These are phyloP conservation scores for Alternaria gansuensis DNA, from an alignment of 2,329 filamentous ascomycete species.

Conservation along the genomic window DNA sequence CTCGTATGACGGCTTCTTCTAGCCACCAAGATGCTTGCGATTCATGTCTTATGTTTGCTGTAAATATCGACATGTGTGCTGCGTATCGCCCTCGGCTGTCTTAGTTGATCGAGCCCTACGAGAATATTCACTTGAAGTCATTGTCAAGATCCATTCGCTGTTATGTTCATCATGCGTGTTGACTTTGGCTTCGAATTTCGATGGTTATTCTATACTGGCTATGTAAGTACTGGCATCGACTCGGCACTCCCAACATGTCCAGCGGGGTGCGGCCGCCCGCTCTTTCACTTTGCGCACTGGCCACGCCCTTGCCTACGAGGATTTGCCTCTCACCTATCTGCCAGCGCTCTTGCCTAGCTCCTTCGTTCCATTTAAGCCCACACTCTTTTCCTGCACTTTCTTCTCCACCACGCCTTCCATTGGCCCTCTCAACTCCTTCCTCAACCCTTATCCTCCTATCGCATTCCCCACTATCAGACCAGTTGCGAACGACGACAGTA, in stretches of 20 bases:
- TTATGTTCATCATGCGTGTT: background rate
- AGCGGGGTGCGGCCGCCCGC: background rate
- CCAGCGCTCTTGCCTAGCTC: background rate
- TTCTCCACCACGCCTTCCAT: background rate
- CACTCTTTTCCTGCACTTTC: background rate
- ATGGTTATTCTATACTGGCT: background rate
- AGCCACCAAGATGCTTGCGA: background rate
- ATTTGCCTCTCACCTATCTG: background rate
- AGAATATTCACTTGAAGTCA: background rate
- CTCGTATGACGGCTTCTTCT: background rate
- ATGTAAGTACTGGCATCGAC: background rate
- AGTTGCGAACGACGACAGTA: background rate
- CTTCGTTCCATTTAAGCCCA: background rate
- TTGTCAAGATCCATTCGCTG: background rate
- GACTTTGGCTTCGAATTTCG: background rate
- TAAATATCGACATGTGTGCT: background rate
- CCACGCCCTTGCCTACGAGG: background rate
- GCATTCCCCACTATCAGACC: background rate
- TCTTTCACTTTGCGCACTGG: background rate
- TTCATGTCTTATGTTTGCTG: background rate
- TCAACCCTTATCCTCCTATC: background rate
- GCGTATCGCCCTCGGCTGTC: background rate
- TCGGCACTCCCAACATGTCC: background rate
- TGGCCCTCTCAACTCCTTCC: background rate
- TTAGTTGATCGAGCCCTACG: background rate